These are phyloP conservation scores for Lepiota brunneoincarnata DNA, from an alignment of 768 basidiomycete species.

Conservation along the genomic window DNA sequence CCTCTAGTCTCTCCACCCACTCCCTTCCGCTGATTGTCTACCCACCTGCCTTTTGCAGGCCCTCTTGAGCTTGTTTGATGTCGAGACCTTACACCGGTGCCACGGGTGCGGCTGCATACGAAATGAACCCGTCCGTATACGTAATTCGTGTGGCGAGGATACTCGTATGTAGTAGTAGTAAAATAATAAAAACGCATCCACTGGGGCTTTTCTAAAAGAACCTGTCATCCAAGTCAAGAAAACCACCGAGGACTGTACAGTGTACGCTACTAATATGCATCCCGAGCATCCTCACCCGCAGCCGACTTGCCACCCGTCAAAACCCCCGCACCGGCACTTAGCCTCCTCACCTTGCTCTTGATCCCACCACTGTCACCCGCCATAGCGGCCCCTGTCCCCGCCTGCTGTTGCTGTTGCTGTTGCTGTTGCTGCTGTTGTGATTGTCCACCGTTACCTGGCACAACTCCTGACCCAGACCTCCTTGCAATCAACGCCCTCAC, in stretches of 20 bases:
- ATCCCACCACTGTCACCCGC: constrained; percentile 22
- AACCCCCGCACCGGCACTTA: constrained; percentile 38
- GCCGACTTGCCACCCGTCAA: constrained; percentile 8
- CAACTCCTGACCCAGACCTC: constrained; percentile 48
- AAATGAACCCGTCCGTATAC: not conserved
- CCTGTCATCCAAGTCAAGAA: not conserved
- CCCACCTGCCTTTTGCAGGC: not conserved
- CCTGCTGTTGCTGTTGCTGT: not conserved
- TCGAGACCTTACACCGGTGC: not conserved
- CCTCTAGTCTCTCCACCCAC: not conserved
- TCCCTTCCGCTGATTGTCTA: not conserved
- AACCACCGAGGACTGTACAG: not conserved
- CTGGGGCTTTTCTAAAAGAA: not conserved
- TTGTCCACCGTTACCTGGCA: constrained; percentile 38
- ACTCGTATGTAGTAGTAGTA: not conserved
- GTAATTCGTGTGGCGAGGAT: too few species aligned
- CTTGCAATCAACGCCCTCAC: constrained; percentile 88
- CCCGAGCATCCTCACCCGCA: constrained; percentile 3
- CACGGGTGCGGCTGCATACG: not conserved
- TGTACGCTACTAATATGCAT: not conserved
- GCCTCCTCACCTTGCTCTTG: constrained; percentile 46
- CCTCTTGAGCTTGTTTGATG: not conserved
- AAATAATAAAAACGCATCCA: not conserved
- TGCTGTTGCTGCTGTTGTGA: constrained; percentile 10
- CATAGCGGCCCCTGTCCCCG: not conserved